Base-by-base conservation (phyloP, 2,329 filamentous ascomycete species). In the Paecilomyces formosus region DNA sequence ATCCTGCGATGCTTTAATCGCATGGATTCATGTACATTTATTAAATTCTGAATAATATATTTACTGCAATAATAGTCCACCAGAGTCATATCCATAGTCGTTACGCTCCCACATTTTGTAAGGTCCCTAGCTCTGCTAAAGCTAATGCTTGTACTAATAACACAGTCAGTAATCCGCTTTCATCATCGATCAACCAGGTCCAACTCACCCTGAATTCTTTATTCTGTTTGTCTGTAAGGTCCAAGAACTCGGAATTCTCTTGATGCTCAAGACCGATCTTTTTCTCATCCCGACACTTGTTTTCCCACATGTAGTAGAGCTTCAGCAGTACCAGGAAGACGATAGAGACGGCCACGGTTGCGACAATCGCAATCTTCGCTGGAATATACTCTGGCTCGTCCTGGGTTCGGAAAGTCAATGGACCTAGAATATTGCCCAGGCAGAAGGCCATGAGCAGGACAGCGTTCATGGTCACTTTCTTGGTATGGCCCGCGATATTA, bases 401-500 rank as follows among this genome's bases (percentile, higher is more conserved):
- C 39, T 72, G 65, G 1, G 68, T 70, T 55, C 74, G 73, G 63
- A 79, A 79, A 1, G 76, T 78, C 60, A 77, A 70, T 18, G 78
- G 76, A 0, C 75, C 77, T 5, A 79, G 66, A 55, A 79, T 77
- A 61, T 78, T 79, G 1, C 74, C 76, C 7, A 76, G 65, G 35
- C 72, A 73, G 63, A 77, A 79, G 1, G 71, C 67, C 56, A 79
- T 71, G 9, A 79, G 68, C 8, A 77, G 66, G n/a, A 81, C 63
- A 0, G 78, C 78, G 49, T 78, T 79, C 54, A 77, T 73, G 0
- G 77, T 78, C 24, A 79, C 76, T 60, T 81, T 80, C 68, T 81
- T 82, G 2, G 78, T 79, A 57, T 81, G 77, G 0, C 79, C 78
- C 5, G 76, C 76, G 2, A 77, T 70, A 58, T 81, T 81, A 15